A percentile compares a stretch with the other conserved stretches of the same genome.
Evolutionary conservation across 2,329 filamentous ascomycete genomes (phyloP).

Genomic region (Diaporthe humulicola): DNA sequence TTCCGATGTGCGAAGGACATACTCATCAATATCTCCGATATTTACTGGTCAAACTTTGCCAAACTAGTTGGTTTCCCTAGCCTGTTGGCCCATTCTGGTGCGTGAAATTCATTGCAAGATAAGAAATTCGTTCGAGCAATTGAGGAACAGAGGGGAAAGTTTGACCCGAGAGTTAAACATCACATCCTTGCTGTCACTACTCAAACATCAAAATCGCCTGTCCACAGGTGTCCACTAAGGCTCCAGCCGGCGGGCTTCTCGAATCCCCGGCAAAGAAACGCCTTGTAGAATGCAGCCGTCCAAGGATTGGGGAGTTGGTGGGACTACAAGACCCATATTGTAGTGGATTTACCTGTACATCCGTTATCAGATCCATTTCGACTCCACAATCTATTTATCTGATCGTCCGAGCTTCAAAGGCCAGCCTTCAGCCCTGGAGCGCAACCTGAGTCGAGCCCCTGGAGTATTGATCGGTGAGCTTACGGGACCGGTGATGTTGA

Average conservation of each 20-base stretch:
- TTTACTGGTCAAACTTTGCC: neutral
- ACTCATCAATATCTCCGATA: neutral
- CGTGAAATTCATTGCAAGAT: neutral
- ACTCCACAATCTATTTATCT: conserved; percentile 19
- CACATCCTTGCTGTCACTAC: neutral
- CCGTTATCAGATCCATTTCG: conserved; percentile 12
- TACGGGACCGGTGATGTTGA: neutral
- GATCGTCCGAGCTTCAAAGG: conserved; percentile 13
- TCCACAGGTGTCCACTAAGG: neutral
- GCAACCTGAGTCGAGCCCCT: conserved; percentile 5
- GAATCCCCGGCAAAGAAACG: neutral
- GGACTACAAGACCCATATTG: neutral
- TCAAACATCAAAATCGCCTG: neutral
- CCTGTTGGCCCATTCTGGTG: neutral
- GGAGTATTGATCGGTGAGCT: conserved; percentile 6
- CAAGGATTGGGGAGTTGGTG: neutral
- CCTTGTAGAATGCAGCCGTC: neutral
- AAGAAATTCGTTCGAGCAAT: neutral
- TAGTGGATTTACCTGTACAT: neutral
- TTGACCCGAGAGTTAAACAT: neutral
- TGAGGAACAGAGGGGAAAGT: neutral
- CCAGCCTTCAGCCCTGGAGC: neutral
- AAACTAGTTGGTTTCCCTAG: neutral
- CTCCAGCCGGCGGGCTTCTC: neutral
- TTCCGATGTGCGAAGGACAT: neutral